Evolutionary conservation across 2,329 filamentous ascomycete genomes (phyloP).

Genomic region (Apiospora rasikravindrae): DNA sequence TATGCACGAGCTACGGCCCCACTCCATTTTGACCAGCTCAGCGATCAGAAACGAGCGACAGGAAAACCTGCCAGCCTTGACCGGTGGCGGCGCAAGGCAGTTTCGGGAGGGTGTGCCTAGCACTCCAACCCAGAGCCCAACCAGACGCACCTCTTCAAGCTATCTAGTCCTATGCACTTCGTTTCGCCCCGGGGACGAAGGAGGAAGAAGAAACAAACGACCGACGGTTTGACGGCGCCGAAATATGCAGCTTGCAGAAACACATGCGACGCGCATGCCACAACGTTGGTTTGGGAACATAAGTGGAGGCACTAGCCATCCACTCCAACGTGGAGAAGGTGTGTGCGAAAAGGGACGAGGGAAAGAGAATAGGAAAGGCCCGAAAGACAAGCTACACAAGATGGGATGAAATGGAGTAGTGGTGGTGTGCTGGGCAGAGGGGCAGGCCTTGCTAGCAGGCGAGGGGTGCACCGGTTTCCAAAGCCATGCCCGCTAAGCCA

Average conservation of each 20-base stretch:
- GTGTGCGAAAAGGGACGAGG: constrained; percentile 39
- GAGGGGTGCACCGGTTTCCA: constrained; percentile 39
- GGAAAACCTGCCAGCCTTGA: constrained; percentile 10
- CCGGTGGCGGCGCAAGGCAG: constrained; percentile 27
- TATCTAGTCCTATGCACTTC: constrained; percentile 1
- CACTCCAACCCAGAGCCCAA: constrained; percentile 2
- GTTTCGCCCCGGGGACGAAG: not conserved
- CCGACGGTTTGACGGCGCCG: constrained; percentile 35
- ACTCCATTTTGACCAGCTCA: constrained; percentile 51
- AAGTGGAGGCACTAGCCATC: constrained; percentile 34
- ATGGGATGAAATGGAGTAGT: constrained; percentile 23
- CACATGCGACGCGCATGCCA: constrained; percentile 36
- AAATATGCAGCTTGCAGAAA: constrained; percentile 31
- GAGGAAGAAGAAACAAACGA: constrained; percentile 30
- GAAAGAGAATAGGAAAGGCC: constrained; percentile 39
- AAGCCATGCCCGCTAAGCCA: constrained; percentile 35
- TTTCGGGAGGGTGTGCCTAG: constrained; percentile 1
- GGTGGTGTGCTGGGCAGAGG: constrained; percentile 34
- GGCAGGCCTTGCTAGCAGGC: constrained; percentile 39
- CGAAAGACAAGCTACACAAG: constrained; percentile 31
- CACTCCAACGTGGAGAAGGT: constrained; percentile 32
- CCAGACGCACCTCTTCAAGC: not conserved
- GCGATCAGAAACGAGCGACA: constrained; percentile 29
- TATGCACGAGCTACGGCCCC: constrained; percentile 56
- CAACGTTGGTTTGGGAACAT: constrained; percentile 33